A percentile compares a stretch with the other conserved stretches of the same genome.
Conservation (phyloP, 176 grass and related monocot species). For the Puya raimondii region DNA sequence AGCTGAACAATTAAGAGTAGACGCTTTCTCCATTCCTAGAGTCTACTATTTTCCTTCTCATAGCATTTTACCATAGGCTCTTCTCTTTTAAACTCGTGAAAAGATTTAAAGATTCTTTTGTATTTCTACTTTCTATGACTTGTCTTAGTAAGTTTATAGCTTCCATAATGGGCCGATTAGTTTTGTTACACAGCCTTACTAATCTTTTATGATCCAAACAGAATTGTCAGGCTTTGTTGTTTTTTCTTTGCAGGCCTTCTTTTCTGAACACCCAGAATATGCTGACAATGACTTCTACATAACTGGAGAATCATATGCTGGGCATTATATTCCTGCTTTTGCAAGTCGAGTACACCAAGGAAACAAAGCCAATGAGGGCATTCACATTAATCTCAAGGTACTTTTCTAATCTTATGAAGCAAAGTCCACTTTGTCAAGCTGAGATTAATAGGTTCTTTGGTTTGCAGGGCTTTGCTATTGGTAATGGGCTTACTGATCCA, state of each 20-base stretch:
- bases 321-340: slow-evolving; percentile 85
- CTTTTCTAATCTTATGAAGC: neutral
- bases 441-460: neutral
- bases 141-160: too few species aligned
- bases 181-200: neutral
- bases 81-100: too few species aligned
- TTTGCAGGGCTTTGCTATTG: slow-evolving; percentile 70
- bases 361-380: slow-evolving; percentile 66
- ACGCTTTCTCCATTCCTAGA: too few species aligned
- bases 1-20: too few species aligned
- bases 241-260: slow-evolving; percentile 50
- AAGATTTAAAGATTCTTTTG: too few species aligned
- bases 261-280: slow-evolving; percentile 52
- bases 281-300: slow-evolving; percentile 74
- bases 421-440: neutral
- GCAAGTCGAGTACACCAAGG: slow-evolving; percentile 57
- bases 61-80: too few species aligned
- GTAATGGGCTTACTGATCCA: slow-evolving; percentile 65
- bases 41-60: too few species aligned
- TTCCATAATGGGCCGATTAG: neutral
- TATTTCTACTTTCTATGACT: too few species aligned
- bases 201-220: neutral
- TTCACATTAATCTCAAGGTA: slow-evolving; percentile 79
- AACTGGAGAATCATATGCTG: slow-evolving; percentile 83
- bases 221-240: too few species aligned